A percentile compares a stretch with the other conserved stretches of the same genome.
Conservation (phyloP, 108 stramenopile genomes). For the Stephanodiscus minutulus region DNA sequence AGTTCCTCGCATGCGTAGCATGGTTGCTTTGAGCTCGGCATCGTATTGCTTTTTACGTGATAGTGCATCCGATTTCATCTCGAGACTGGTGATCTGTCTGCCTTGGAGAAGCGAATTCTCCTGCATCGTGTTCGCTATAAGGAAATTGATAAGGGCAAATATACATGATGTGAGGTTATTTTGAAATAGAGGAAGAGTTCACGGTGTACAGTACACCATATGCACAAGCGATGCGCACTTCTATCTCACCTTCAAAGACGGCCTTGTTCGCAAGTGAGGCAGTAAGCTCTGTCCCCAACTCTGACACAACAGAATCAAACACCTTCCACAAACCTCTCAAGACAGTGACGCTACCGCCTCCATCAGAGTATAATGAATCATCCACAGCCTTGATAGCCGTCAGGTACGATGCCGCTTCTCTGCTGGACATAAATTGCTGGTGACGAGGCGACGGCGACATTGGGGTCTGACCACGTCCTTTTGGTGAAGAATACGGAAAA, state of each 20-base stretch:
- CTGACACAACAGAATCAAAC: conserved; percentile 20
- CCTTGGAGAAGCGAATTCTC: conserved; percentile 19
- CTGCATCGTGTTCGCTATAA: conserved; percentile 26
- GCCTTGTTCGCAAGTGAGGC: conserved; percentile 38
- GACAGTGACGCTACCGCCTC: conserved; percentile 6
- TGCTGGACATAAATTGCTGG: background rate
- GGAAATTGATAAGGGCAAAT: background rate
- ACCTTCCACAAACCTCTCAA: conserved; percentile 23
- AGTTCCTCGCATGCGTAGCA: conserved; percentile 35
- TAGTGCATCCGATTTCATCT: conserved; percentile 28
- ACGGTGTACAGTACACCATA: background rate
- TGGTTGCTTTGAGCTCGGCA: conserved; percentile 17
- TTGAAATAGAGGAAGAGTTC: conserved; percentile 3
- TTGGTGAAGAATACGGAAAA: background rate
- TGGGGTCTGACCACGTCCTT: background rate
- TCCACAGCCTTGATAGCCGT: conserved; percentile 36
- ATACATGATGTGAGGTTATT: background rate
- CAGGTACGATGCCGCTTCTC: conserved; percentile 17
- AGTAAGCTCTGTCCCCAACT: conserved; percentile 19
- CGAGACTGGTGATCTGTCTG: conserved; percentile 7
- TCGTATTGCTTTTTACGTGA: conserved; percentile 18
- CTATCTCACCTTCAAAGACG: conserved; percentile 35
- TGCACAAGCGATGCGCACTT: background rate
- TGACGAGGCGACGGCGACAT: background rate
- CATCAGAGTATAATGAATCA: conserved; percentile 12